Base-by-base conservation (phyloP, 768 basidiomycete genomes). In the Calvatia gigantea region DNA sequence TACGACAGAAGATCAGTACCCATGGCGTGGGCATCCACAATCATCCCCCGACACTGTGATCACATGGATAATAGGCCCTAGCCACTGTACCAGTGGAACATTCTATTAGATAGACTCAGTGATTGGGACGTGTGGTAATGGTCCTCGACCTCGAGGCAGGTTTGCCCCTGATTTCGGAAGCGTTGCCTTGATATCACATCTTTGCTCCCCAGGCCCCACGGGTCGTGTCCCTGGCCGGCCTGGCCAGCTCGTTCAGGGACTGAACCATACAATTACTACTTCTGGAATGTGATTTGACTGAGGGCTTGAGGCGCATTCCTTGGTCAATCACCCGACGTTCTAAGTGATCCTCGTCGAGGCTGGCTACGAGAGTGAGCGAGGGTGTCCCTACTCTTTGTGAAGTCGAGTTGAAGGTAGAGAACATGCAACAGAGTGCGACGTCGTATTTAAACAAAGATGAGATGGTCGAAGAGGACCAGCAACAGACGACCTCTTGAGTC, bases 281-380 rank as follows among this genome's bases (percentile, higher is more conserved):
- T 17, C 11, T 15, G 50, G 37, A 27, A 31, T 41, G 50, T 51
- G 50, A 51, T 51, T 37, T 27, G 47, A 17, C 4, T 12, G 47
- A 44, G 47, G 47, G 47, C n/a, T 4, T 12, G 47, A 44, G 47
- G 47, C 19, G 15, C 25, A 25, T 28, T 25, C n/a, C 38, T 41
- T 25, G 37, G 21, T 17, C 23, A 51, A 39, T 51, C 50, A 51
- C 50, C 50, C 50, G 50, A 38, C 50, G 38, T 41, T 14, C 35
- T 39, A 39, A n/a, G 50, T 51, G 50, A 41, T 51, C 50, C 19
- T 51, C 38, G 12, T 51, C 50, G n/a, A 51, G 50, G 17, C 38
- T 29, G 38, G 9, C 21, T 23, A 39, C 31, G 35, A 38, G 37
- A 21, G 38, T 14, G 14, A 51, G 37, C 37, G 28, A 41, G n/a